A percentile compares a stretch with the other conserved stretches of the same genome.
These are phyloP conservation scores for Paxillus ammoniavirescens DNA, from an alignment of 768 basidiomycete genomes.

Conservation along the genomic window DNA sequence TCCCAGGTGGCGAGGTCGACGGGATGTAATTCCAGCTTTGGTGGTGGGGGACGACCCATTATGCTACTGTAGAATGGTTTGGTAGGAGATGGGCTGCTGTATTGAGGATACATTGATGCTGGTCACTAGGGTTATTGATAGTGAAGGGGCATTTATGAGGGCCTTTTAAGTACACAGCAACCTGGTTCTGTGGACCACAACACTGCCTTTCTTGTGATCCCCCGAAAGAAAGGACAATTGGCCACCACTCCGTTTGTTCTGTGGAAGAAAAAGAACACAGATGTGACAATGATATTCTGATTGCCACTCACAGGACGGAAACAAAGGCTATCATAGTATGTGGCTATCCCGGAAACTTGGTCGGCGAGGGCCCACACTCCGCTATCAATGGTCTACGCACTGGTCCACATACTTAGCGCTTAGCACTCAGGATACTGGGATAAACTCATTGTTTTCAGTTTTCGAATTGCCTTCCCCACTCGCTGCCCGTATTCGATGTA, in stretches of 20 bases:
- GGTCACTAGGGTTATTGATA: neutral
- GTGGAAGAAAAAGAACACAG: constrained; percentile 7
- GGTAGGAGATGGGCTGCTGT: neutral
- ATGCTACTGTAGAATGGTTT: constrained; percentile 1
- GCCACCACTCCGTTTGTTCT: constrained; percentile 14
- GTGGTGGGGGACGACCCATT: neutral
- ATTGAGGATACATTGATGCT: neutral
- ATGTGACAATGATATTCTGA: constrained; percentile 8
- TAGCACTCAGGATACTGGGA: too few species aligned
- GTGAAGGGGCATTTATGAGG: neutral
- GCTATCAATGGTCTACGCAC: too few species aligned
- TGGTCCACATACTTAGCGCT: too few species aligned
- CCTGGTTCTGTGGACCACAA: neutral
- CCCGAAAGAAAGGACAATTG: constrained; percentile 9
- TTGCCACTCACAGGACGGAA: neutral
- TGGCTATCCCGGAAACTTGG: too few species aligned
- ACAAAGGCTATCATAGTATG: neutral
- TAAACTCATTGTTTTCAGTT: too few species aligned
- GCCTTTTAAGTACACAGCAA: neutral
- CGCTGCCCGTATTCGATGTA: neutral
- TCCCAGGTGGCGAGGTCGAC: constrained; percentile 29
- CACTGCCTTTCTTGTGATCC: constrained; percentile 1
- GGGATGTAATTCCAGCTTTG: constrained; percentile 7
- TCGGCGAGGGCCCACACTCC: too few species aligned
- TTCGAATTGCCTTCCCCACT: too few species aligned